A percentile compares a stretch with the other conserved stretches of the same genome.
These are phyloP conservation scores for Salvia rosmarinus DNA, from an alignment of 257 asterid genomes.

Conservation along the genomic window DNA sequence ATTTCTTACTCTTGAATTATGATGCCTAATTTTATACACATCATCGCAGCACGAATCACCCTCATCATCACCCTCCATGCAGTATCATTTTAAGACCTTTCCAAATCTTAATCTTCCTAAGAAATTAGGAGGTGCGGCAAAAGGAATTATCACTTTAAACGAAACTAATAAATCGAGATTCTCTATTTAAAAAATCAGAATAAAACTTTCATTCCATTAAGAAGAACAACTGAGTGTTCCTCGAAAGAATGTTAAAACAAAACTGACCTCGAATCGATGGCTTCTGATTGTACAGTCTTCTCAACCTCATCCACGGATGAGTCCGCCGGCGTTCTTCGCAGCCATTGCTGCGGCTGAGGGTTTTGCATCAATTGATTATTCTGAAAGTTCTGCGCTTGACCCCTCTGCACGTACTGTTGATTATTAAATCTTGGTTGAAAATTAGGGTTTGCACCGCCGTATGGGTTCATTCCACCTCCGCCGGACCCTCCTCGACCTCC, in stretches of 20 bases:
- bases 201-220: neutral
- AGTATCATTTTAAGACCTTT: neutral
- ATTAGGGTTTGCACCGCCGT: slow-evolving; percentile 56
- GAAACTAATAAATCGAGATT: slow-evolving; percentile 3
- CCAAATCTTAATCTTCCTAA: neutral
- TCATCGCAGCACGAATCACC: neutral
- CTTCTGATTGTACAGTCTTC: slow-evolving; percentile 85
- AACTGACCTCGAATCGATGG: slow-evolving; percentile 69
- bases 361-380: slow-evolving; percentile 57
- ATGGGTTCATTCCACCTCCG: slow-evolving; percentile 60
- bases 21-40: slow-evolving; percentile 9
- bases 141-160: no score
- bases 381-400: slow-evolving; percentile 53
- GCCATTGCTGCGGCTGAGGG: slow-evolving; percentile 89
- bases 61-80: neutral
- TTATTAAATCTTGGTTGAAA: slow-evolving; percentile 63
- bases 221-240: neutral
- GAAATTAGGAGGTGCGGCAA: neutral
- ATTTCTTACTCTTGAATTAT: neutral
- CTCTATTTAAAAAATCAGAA: neutral
- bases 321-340: slow-evolving; percentile 60
- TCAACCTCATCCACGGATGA: slow-evolving; percentile 74
- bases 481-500: slow-evolving; percentile 59
- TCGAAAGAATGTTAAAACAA: slow-evolving; percentile 2
- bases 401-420: slow-evolving; percentile 73